Conservation (phyloP, 164 flowering plant genomes). For the Sedum album region DNA sequence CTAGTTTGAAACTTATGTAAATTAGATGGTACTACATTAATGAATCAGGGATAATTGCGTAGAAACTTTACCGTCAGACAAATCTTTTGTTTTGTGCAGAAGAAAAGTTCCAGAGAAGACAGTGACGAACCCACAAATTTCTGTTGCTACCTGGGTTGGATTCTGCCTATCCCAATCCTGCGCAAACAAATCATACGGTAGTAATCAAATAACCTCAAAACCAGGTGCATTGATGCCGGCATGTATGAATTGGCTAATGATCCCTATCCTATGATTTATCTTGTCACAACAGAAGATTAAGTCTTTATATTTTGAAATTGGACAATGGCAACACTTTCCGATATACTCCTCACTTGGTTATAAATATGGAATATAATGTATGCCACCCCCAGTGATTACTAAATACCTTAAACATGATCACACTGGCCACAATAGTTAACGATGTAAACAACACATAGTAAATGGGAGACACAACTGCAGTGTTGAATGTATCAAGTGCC, state of each 20-base stretch:
- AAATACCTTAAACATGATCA: conserved; percentile 63
- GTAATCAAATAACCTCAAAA: not conserved
- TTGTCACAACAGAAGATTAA: not conserved
- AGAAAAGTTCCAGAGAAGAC: conserved; percentile 61
- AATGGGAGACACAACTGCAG: not conserved
- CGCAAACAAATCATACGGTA: not conserved
- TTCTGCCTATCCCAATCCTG: conserved; percentile 56
- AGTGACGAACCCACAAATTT: conserved; percentile 59
- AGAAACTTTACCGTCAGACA: conserved; percentile 35
- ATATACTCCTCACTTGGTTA: not conserved
- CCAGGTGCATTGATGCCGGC: not conserved
- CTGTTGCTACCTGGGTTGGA: conserved; percentile 50
- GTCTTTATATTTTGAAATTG: not conserved
- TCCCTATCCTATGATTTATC: not conserved
- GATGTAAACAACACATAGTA: not conserved
- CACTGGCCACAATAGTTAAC: not conserved
- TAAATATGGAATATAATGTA: not conserved
- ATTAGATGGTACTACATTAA: not conserved
- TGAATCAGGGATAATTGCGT: not conserved
- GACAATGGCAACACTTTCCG: not conserved
- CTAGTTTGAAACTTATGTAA: not conserved
- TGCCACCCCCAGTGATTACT: not conserved
- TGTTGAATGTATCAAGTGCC: not conserved
- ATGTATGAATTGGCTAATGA: not conserved
- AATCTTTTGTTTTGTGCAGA: conserved; percentile 51